Percentiles rank a stretch among this genome's conserved stretches.
phyloP scores from a whole-genome alignment of 176 grass and related monocot species.

The Urochloa ruziziensis region DNA sequence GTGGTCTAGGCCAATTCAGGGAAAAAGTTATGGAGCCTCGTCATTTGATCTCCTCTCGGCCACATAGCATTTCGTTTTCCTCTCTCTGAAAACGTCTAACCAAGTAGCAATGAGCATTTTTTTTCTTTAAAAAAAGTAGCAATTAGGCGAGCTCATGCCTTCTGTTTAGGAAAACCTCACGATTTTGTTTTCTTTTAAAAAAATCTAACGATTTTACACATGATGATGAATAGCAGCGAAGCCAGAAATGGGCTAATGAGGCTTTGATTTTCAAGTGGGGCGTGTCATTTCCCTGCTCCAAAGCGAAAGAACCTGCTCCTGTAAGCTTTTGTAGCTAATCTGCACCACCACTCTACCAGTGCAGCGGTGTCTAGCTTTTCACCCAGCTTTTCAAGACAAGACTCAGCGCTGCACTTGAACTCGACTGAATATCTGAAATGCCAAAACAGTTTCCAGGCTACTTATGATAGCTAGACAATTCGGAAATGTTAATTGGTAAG shows the following conservation, averaged over 20 bases:
- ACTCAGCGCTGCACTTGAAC: not conserved
- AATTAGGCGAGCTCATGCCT: not conserved
- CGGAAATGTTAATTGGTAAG: too few relatives aligned
- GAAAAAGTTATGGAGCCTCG: not conserved
- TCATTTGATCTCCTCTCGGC: not conserved
- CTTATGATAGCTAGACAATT: too few relatives aligned
- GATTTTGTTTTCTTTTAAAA: not conserved
- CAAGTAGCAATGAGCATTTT: not conserved
- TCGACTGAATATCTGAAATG: not conserved
- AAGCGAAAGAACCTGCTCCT: not conserved
- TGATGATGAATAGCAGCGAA: not conserved
- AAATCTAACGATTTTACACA: not conserved
- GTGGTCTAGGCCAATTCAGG: not conserved
- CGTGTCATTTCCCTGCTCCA: not conserved
- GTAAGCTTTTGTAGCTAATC: not conserved
- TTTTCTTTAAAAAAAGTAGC: too few relatives aligned
- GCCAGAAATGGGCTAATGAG: not conserved
- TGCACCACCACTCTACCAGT: not conserved
- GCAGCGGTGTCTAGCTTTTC: not conserved
- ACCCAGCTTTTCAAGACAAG: not conserved
- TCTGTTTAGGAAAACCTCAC: not conserved
- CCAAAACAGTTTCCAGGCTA: not conserved
- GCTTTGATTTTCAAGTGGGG: not conserved
- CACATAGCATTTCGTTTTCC: not conserved
- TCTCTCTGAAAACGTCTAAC: not conserved